Conservation (phyloP, 495 filamentous ascomycete species). For the Aspergillus homomorphus region DNA sequence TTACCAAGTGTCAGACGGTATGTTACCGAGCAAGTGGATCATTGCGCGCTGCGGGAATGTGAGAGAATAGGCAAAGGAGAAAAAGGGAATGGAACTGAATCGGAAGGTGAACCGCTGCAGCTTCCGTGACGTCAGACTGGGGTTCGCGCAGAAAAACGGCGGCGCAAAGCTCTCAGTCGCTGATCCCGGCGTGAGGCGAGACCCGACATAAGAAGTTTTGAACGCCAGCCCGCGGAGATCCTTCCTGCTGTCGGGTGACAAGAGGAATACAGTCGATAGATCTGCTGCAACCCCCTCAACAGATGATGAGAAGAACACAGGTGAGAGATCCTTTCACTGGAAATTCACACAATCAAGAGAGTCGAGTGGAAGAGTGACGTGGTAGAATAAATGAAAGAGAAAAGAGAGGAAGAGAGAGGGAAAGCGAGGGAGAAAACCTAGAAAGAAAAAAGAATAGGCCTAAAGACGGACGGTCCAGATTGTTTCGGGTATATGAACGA, state of each 20-base stretch:
- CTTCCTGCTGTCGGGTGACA: background rate
- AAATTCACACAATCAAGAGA: no score
- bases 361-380: background rate
- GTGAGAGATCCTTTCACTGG: no score
- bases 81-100: background rate
- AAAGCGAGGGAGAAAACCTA: conserved; percentile 1
- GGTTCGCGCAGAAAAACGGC: background rate
- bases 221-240: conserved; percentile 6
- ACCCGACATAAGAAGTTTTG: background rate
- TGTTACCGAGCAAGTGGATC: conserved; percentile 12
- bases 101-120: background rate
- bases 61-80: background rate
- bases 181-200: background rate
- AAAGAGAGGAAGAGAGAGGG: background rate
- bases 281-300: background rate
- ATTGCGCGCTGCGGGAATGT: conserved; percentile 18
- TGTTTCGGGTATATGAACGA: background rate
- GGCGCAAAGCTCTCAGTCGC: background rate
- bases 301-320: no score
- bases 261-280: background rate
- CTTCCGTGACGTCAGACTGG: conserved; percentile 3
- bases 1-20: conserved; percentile 4
- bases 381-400: conserved; percentile 3
- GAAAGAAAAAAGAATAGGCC: conserved; percentile 6
- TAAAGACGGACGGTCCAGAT: conserved; percentile 3